Evolutionary conservation across 163 green algal genomes (phyloP).

Genomic region (Smithsoniella earleae): DNA sequence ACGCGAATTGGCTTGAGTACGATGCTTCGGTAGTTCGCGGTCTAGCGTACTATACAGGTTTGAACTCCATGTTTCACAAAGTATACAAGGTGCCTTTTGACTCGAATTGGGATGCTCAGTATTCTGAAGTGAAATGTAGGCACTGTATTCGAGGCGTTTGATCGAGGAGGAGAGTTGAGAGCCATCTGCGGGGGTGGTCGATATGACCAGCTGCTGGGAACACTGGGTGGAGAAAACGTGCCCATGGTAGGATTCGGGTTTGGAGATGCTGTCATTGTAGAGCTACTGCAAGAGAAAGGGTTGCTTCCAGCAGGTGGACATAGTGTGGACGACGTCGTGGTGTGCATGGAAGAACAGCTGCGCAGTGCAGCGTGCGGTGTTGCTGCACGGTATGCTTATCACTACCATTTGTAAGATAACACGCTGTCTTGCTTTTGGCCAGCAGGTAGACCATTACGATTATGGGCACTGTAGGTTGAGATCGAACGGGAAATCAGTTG

Average conservation of each 20-base stretch:
- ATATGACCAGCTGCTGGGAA: slow-evolving; percentile 86
- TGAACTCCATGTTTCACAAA: no score
- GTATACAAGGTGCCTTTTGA: no score
- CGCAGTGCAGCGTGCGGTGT: slow-evolving; percentile 47
- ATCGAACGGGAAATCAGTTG: slow-evolving; percentile 59
- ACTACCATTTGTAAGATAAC: background rate
- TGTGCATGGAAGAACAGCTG: slow-evolving; percentile 64
- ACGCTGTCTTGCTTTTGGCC: background rate
- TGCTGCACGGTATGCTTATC: slow-evolving; percentile 38
- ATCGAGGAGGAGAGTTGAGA: slow-evolving; percentile 75
- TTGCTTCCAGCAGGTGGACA: slow-evolving; percentile 64
- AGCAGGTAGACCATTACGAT: background rate
- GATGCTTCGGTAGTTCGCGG: slow-evolving; percentile 84
- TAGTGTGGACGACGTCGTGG: slow-evolving; percentile 78
- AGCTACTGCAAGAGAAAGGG: slow-evolving; percentile 83
- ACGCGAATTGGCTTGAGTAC: slow-evolving; percentile 85
- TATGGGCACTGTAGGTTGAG: slow-evolving; percentile 43
- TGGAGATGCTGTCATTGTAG: slow-evolving; percentile 95
- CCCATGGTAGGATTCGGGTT: slow-evolving; percentile 89
- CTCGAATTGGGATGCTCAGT: no score
- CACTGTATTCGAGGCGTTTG: slow-evolving; percentile 95
- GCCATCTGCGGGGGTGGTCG: slow-evolving; percentile 92
- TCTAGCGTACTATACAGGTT: slow-evolving; percentile 96
- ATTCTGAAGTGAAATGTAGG: no score
- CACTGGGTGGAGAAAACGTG: slow-evolving; percentile 76